A percentile compares a stretch with the other conserved stretches of the same genome.
phyloP scores from a whole-genome alignment of 208 protist genomes.

The Leishmania tarentolae region DNA sequence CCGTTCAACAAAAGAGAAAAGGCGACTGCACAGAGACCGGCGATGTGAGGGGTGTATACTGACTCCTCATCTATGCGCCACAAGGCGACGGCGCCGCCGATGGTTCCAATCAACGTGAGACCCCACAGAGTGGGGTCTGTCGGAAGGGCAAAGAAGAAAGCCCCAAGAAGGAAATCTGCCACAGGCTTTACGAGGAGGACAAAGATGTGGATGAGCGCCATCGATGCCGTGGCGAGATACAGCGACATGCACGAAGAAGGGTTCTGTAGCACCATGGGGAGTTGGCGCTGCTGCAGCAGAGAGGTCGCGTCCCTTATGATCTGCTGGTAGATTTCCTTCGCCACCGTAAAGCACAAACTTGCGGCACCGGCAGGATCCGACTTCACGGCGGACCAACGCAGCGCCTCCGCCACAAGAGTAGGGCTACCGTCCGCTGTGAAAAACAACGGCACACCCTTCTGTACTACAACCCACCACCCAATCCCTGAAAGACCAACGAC shows the following conservation, averaged over 20 bases:
- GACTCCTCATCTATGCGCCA: constrained; percentile 30
- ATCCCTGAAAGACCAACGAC: constrained; percentile 48
- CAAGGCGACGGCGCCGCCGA: constrained; percentile 31
- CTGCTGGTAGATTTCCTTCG: constrained; percentile 32
- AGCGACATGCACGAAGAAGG: constrained; percentile 22
- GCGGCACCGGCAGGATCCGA: constrained; percentile 24
- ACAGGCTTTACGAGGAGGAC: constrained; percentile 43
- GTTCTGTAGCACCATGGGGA: constrained; percentile 20
- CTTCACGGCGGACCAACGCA: constrained; percentile 27
- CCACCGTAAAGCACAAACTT: constrained; percentile 32
- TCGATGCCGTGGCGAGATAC: constrained; percentile 40
- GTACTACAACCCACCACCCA: constrained; percentile 42
- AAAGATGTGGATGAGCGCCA: constrained; percentile 56
- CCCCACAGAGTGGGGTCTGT: constrained; percentile 78
- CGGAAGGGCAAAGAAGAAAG: constrained; percentile 47
- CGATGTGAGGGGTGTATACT: constrained; percentile 22
- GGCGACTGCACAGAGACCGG: constrained; percentile 24
- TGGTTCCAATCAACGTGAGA: constrained; percentile 36
- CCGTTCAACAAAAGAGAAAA: constrained; percentile 63
- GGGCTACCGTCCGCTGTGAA: constrained; percentile 16
- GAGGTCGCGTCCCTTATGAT: constrained; percentile 14
- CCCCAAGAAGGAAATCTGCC: constrained; percentile 30
- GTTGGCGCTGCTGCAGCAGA: constrained; percentile 21
- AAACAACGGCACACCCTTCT: constrained; percentile 36
- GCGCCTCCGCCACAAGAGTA: constrained; percentile 25